A percentile compares a stretch with the other conserved stretches of the same genome.
Evolutionary conservation across 2,329 filamentous ascomycete genomes (phyloP).

Genomic region (Elsinoe arachidis): DNA sequence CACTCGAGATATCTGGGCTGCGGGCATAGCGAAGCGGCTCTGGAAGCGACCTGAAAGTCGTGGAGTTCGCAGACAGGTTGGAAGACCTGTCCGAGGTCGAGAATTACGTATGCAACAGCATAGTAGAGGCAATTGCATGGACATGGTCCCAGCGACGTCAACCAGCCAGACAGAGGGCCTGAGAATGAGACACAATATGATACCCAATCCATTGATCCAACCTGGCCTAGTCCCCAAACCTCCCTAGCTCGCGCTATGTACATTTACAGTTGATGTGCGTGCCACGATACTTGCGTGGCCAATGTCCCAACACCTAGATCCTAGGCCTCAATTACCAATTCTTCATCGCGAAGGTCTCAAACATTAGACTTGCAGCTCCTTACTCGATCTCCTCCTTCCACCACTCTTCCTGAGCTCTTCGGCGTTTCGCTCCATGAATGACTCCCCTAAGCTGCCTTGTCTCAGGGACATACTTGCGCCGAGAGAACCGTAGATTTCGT

Average conservation of each 20-base stretch:
- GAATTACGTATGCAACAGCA: too few relatives aligned
- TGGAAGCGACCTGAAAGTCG: too few relatives aligned
- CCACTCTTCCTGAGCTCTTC: constrained; percentile 21
- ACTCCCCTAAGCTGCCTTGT: constrained; percentile 27
- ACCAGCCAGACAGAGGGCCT: not conserved
- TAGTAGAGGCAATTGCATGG: too few relatives aligned
- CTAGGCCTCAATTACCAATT: not conserved
- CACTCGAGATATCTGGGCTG: not conserved
- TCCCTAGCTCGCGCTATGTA: constrained; percentile 7
- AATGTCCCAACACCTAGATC: too few relatives aligned
- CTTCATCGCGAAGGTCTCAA: not conserved
- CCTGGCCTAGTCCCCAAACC: not conserved
- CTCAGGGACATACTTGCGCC: not conserved
- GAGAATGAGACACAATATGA: not conserved
- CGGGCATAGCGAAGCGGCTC: too few relatives aligned
- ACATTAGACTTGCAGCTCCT: not conserved
- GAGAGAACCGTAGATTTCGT: constrained; percentile 22
- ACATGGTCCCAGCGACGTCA: too few relatives aligned
- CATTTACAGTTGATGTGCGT: constrained; percentile 5
- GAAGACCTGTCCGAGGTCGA: too few relatives aligned
- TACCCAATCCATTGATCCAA: constrained; percentile 1
- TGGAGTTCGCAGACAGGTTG: too few relatives aligned
- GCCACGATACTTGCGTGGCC: too few relatives aligned
- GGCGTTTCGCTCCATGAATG: constrained; percentile 29
- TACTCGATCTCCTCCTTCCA: not conserved